Base-by-base conservation (phyloP, 768 basidiomycete species). In the Tephrocybe rancida region DNA sequence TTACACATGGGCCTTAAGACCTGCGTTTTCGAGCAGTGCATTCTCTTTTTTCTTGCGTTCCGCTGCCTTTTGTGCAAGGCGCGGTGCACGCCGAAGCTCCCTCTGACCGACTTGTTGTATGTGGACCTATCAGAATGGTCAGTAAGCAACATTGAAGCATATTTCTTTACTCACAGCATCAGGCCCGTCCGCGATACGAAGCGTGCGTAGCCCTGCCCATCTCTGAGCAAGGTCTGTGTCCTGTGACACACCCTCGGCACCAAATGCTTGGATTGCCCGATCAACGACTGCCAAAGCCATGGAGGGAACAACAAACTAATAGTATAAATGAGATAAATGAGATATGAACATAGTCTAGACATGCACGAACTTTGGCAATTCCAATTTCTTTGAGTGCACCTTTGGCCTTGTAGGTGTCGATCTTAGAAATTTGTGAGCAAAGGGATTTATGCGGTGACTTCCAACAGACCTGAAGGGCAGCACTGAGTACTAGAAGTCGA, bases 331-430 rank as follows among this genome's bases (percentile, higher is more conserved):
- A 34, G 27, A 47, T 18, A 25, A 41, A 7, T 34, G 26, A 9
- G 18, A 19, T 29, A 22, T 43, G 27, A 32, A 43, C 14, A 29
- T 5, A 41, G 46, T 18, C 48, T 13, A 16, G 13, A 18, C 38
- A 47, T 14, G 27, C 21, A 54, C 73, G 37, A 57, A 90, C 96
- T 81, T 99, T 99, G 39, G 97, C 94, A 55, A 98, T 92, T 21
- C 93, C 95, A 62, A 99, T 98, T 70, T 98, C 97, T 71, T 97
- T 96, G 67, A 98, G 64, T 0, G 97, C 97, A 26, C 92, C 95
- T 69, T 98, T 99, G 1, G 97, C 92, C 58, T 88, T 84, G 62
- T 84, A 77, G 57, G 86, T 88, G 73, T 99, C 97, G 58, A 98
- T 94, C 88, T 95, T 55, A 8, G 48, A 14, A 14, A 60, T 14